Evolutionary conservation across 2,329 filamentous ascomycete species (phyloP).

Genomic region (Chaetomium sp.): DNA sequence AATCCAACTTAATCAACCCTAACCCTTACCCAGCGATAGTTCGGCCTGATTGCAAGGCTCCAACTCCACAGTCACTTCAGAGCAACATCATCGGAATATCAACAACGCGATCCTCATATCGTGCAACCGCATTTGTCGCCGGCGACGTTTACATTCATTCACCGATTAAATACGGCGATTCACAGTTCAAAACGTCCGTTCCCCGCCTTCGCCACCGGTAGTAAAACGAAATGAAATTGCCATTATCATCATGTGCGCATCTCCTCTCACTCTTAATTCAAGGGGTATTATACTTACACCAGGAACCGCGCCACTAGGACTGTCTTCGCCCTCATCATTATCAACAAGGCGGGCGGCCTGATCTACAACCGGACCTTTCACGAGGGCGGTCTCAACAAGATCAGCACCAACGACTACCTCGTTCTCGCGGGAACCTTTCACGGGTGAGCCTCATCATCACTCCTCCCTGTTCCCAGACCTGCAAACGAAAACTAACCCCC

Average conservation of each 20-base stretch:
- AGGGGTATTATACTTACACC: neutral
- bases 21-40: neutral
- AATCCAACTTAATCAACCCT: neutral
- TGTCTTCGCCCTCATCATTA: slow-evolving; percentile 90
- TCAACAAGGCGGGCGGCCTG: slow-evolving; percentile 96
- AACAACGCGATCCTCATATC: too few relatives aligned
- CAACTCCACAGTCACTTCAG: too few relatives aligned
- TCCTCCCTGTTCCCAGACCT: slow-evolving; percentile 14
- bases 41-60: neutral
- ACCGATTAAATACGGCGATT: neutral
- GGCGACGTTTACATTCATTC: too few relatives aligned
- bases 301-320: slow-evolving; percentile 55
- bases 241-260: slow-evolving; percentile 17
- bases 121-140: too few relatives aligned
- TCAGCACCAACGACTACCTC: slow-evolving; percentile 92
- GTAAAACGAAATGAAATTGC: slow-evolving; percentile 15
- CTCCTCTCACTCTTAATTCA: neutral
- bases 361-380: slow-evolving; percentile 95
- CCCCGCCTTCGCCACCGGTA: neutral
- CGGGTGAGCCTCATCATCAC: slow-evolving; percentile 49
- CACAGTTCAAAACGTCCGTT: too few relatives aligned
- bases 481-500: neutral
- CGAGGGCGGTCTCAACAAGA: slow-evolving; percentile 73
- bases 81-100: too few relatives aligned
- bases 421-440: slow-evolving; percentile 97